Evolutionary conservation across 805 yeast genomes (phyloP), one percentile per base, ranked within the genome.

Genomic region (Candida anglica): DNA sequence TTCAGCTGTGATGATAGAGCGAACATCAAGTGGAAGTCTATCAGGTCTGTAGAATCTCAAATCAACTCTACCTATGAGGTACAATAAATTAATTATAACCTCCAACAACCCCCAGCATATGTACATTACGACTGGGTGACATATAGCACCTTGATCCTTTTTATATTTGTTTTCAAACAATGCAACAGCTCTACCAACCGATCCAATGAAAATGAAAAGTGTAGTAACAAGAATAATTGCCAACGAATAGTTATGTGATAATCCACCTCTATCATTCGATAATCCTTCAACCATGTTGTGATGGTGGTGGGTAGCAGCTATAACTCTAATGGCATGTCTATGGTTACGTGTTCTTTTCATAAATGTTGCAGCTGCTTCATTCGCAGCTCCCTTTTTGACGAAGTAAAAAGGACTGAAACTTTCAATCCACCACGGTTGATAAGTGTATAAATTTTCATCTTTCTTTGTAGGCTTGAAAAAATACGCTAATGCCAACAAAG

Each of bases 391-490:
- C 38, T 67, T 70, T 43, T 68, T 63, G n/a, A 78, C 80, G 58
- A 67, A 83, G 55, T 83, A 84, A 33, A 67, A 63, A 13, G 79
- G 69, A 19, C 62, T 50, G 45, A 82, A 81, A 5, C 76, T 69
- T 55, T 79, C 77, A 50, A 84, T 77, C 93, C 93, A 84, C 73
- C 81, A 79, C 25, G 94, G 86, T 53, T 78, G 85, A 53, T 75
- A 82, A 43, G 78, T 77, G 47, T 73, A 69, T 23, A 79, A 63
- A 23, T 58, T 52, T 41, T 66, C 69, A 42, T 75, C 77, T 30
- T 57, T 60, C 23, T 60, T 39, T 10, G 84, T 74, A n/a, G 86
- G 78, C 36, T 72, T 71, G 51, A 79, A 59, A 26, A 71, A 39
- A 47, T 60, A 81, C 1, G 88, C 77, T 29, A 71, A 50, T 0